phyloP scores from a whole-genome alignment of 2,329 filamentous ascomycete genomes.

The Penicillium occitanis region DNA sequence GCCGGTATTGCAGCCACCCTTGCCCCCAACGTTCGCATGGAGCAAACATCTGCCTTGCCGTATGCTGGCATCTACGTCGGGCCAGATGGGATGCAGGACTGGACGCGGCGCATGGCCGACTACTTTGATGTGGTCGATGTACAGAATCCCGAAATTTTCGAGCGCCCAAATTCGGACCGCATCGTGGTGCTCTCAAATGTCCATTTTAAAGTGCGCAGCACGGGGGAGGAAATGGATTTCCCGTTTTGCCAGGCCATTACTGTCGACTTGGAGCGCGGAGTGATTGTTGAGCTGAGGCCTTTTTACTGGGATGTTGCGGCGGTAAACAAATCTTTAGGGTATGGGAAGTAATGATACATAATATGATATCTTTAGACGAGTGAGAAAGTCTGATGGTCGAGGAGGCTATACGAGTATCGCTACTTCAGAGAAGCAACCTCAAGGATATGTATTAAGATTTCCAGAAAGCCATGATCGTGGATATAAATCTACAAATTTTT shows the following conservation, averaged over 20 bases:
- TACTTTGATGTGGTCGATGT: conserved; percentile 32
- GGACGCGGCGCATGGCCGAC: conserved; percentile 33
- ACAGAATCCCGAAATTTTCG: conserved; percentile 34
- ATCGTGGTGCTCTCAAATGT: background rate
- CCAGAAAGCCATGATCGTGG: background rate
- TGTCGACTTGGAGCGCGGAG: conserved; percentile 35
- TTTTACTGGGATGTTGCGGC: conserved; percentile 29
- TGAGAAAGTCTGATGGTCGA: background rate
- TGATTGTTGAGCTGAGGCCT: conserved; percentile 33
- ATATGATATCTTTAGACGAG: background rate
- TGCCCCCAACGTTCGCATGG: conserved; percentile 27
- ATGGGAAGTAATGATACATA: background rate
- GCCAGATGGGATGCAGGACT: conserved; percentile 34
- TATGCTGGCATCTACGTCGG: conserved; percentile 36
- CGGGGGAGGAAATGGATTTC: conserved; percentile 30
- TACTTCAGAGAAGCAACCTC: background rate
- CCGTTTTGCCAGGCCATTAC: conserved; percentile 35
- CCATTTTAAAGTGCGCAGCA: conserved; percentile 29
- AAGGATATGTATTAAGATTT: background rate
- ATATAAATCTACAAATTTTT: no score
- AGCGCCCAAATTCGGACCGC: conserved; percentile 18
- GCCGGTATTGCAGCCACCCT: conserved; percentile 31
- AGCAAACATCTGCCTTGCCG: conserved; percentile 29
- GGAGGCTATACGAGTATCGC: background rate
- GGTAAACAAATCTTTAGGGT: background rate